Percentiles rank a stretch among this genome's conserved stretches.
phyloP scores from a whole-genome alignment of 225 moss, liverwort and hornwort species.

The Pseudisothecium myosuroides region DNA sequence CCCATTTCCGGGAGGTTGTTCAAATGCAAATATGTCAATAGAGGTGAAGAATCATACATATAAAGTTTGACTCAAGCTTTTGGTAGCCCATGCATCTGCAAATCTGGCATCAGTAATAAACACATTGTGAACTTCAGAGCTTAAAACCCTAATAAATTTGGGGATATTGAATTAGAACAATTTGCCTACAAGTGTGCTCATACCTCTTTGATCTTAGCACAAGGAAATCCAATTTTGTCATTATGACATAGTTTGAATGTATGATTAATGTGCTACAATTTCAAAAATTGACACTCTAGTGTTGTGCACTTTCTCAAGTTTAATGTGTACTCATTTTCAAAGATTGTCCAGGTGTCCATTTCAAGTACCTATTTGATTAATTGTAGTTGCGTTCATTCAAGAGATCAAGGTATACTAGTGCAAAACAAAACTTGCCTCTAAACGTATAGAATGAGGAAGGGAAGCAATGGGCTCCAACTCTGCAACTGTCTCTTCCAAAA shows the following conservation, averaged over 20 bases:
- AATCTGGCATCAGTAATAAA: slow-evolving; percentile 11
- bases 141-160: not conserved
- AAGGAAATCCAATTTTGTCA: accelerated
- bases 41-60: not conserved
- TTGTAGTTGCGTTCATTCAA: not conserved
- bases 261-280: not conserved
- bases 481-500: slow-evolving; percentile 15
- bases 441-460: slow-evolving; percentile 29
- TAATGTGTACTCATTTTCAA: not conserved
- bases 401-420: not conserved
- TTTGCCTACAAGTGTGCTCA: accelerated
- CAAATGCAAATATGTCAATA: not conserved
- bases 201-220: not conserved
- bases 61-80: slow-evolving; percentile 30
- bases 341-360: not conserved
- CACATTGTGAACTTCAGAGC: not conserved
- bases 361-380: not conserved
- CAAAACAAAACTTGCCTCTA: slow-evolving; percentile 11
- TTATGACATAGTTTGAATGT: not conserved
- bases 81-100: slow-evolving; percentile 49
- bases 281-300: not conserved
- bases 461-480: slow-evolving; percentile 25
- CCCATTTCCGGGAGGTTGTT: not conserved
- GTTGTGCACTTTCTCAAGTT: not conserved
- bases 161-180: not conserved